These are phyloP conservation scores for Myxozyma melibiosi DNA, from an alignment of 805 yeast genomes.

Conservation along the genomic window DNA sequence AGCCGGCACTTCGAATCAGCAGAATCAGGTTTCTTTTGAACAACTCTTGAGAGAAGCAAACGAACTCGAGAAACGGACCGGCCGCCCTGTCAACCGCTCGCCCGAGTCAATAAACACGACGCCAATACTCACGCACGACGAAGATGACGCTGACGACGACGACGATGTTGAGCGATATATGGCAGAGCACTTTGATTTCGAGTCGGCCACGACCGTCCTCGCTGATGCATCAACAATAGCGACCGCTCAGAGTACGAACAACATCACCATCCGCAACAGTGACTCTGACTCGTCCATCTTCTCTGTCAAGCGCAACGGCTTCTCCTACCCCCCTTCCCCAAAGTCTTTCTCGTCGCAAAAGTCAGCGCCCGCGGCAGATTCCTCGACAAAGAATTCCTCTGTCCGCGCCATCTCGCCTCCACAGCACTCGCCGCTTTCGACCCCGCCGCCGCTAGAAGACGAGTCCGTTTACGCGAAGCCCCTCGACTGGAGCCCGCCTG, in stretches of 20 bases:
- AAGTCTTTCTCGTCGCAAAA: conserved; percentile 27
- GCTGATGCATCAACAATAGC: not conserved
- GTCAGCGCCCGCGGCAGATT: conserved; percentile 3
- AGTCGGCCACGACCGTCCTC: conserved; percentile 16
- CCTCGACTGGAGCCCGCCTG: conserved; percentile 29
- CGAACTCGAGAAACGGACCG: not conserved
- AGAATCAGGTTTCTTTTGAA: not conserved
- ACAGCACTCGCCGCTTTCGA: conserved; percentile 16
- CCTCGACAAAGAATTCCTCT: not conserved
- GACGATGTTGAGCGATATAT: conserved; percentile 23
- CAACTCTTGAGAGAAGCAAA: conserved; percentile 4
- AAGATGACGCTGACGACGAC: conserved; percentile 21
- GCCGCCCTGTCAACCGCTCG: not conserved
- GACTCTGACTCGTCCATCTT: conserved; percentile 23
- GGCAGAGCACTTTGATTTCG: conserved; percentile 31
- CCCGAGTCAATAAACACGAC: conserved; percentile 17
- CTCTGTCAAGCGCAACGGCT: conserved; percentile 15
- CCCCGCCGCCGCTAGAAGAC: conserved; percentile 12
- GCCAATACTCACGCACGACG: conserved; percentile 25
- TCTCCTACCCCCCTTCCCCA: conserved; percentile 27
- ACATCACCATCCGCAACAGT: conserved; percentile 18
- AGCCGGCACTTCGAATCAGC: not conserved
- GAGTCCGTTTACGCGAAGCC: conserved; percentile 20
- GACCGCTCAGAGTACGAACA: not conserved
- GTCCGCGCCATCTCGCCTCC: conserved; percentile 13